Base-by-base conservation (phyloP, 352 stramenopile species). In the Pythium utonaiense region DNA sequence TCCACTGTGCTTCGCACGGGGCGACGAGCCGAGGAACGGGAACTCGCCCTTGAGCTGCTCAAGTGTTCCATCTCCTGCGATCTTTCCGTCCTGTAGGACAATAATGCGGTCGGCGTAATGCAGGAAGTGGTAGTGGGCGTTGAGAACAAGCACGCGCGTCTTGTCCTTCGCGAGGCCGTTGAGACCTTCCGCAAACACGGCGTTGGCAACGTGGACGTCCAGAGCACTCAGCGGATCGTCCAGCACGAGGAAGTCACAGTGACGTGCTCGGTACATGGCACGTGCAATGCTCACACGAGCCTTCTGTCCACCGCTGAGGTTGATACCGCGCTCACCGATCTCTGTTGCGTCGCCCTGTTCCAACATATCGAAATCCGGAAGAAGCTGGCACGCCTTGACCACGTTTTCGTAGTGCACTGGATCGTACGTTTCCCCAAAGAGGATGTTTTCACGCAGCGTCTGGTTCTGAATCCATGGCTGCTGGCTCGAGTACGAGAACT, bases 91-190 rank as follows among this genome's bases (percentile, higher is more conserved):
- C 10, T 77, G 61, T 7, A 98, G 55, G 0, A 64, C 58, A 5
- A 67, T 33, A n/a, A 74, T 63, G 12, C 49, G 31, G 17, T 64
- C 62, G 34, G 53, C 31, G n/a, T 57, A 38, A 5, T 50, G 49
- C 22, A 74, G 41, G 1, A 74, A 47, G 25, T 56, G 58, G n/a
- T 64, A 53, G 61, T 73, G 60, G 1, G 88, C 96, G 3, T 94
- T 90, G 16, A 97, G 74, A 42, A 98, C 60, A 2, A 96, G 74
- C 31, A 79, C 80, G 33, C 72, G 73, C 45, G 52, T 44, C 53
- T 66, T 62, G 16, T 85, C 62, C 10, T 92, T 72, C 33, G 44
- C 49, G 16, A 69, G 42, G 5, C 62, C 40, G 0, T 58, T 51
- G 25, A 82, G 60, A 28, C 70, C 66, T 1, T 72, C 40, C 0